A percentile compares a stretch with the other conserved stretches of the same genome.
These are phyloP conservation scores for Macrocybe gigantea DNA, from an alignment of 768 basidiomycete genomes.

Conservation along the genomic window DNA sequence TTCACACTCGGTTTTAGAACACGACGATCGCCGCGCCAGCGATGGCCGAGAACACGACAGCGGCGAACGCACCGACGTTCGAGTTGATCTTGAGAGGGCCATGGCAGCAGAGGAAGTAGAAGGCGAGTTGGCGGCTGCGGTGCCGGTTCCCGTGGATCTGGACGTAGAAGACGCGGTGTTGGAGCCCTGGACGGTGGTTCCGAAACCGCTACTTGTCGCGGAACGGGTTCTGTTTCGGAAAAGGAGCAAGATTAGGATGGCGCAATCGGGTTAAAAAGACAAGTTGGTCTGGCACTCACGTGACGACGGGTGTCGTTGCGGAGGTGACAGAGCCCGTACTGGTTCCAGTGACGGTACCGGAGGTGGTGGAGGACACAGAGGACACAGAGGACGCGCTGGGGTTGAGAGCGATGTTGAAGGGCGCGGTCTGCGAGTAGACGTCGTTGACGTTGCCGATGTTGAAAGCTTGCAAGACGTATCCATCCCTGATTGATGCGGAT, in stretches of 20 bases:
- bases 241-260: neutral
- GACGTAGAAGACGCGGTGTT: slow-evolving; percentile 1
- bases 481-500: slow-evolving; percentile 22
- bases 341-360: slow-evolving; percentile 3
- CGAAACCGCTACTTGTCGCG: slow-evolving; percentile 10
- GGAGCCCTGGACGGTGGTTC: slow-evolving; percentile 8
- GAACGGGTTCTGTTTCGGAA: neutral
- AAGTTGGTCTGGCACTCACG: neutral
- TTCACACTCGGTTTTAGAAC: slow-evolving; percentile 30
- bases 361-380: slow-evolving; percentile 7
- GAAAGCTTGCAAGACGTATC: slow-evolving; percentile 45
- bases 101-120: slow-evolving; percentile 22
- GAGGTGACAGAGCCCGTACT: neutral
- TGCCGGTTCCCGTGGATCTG: neutral
- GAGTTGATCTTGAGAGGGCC: slow-evolving; percentile 23
- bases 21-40: slow-evolving; percentile 42
- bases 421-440: slow-evolving; percentile 30
- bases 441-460: slow-evolving; percentile 39
- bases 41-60: slow-evolving; percentile 35
- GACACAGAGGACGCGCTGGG: slow-evolving; percentile 5
- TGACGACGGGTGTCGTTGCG: slow-evolving; percentile 6
- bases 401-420: slow-evolving; percentile 36
- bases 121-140: slow-evolving; percentile 5
- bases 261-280: neutral
- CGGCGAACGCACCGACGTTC: slow-evolving; percentile 27